A percentile compares a stretch with the other conserved stretches of the same genome.
phyloP scores from a whole-genome alignment of 2,329 filamentous ascomycete genomes.

The Neofusicoccum parvum region DNA sequence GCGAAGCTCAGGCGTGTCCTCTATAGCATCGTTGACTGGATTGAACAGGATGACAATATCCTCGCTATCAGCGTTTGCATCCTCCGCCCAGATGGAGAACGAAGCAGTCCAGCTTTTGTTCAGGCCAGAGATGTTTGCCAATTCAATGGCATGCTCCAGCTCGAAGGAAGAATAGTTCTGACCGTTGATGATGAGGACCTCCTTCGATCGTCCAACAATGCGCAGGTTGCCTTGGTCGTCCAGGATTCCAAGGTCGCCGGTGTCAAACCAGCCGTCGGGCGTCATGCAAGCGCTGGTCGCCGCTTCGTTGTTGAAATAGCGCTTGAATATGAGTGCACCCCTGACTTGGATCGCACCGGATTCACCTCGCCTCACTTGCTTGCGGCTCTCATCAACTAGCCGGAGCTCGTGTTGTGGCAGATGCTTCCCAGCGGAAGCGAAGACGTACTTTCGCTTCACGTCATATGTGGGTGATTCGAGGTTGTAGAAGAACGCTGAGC shows the following conservation, averaged over 20 bases:
- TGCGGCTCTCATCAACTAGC: neutral
- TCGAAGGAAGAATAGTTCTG: conserved; percentile 30
- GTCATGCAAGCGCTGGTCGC: conserved; percentile 30
- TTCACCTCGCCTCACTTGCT: neutral
- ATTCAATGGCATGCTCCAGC: conserved; percentile 28
- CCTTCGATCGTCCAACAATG: conserved; percentile 31
- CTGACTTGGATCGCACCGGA: conserved; percentile 25
- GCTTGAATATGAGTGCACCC: conserved; percentile 43
- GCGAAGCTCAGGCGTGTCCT: conserved; percentile 11
- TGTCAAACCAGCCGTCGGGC: conserved; percentile 32
- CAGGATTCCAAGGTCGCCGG: conserved; percentile 29
- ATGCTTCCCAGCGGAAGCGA: conserved; percentile 42
- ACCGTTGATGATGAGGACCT: conserved; percentile 33
- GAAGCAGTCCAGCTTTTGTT: conserved; percentile 12
- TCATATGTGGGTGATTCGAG: conserved; percentile 46
- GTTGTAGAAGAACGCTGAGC: conserved; percentile 40
- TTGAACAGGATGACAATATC: conserved; percentile 20
- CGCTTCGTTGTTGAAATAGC: conserved; percentile 37
- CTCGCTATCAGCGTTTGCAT: conserved; percentile 15
- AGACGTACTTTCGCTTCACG: conserved; percentile 27
- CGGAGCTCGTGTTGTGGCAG: conserved; percentile 18
- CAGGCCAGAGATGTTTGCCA: conserved; percentile 24
- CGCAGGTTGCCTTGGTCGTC: conserved; percentile 29
- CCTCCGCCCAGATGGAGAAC: conserved; percentile 16
- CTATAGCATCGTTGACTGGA: neutral